Evolutionary conservation across 192 early-diverging fungal genomes (phyloP), one percentile per base, ranked within the genome.

Genomic region (Backusella liffmaniae): DNA sequence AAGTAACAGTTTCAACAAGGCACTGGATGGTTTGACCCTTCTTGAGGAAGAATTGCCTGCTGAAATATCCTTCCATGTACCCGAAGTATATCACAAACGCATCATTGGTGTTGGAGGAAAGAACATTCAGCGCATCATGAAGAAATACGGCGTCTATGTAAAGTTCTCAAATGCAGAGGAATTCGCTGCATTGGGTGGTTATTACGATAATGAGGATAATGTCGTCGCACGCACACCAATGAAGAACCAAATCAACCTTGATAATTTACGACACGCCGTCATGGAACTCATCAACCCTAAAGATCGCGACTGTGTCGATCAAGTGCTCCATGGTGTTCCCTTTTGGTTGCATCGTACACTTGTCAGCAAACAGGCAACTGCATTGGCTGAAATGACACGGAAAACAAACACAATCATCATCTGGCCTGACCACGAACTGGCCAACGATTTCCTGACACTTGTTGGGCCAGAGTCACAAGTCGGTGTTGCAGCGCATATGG

Each of bases 111-210:
- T 94, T 35, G 92, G 92, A 5, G 94, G 94, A 77, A 94, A 94
- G 66, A 95, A 95, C 79, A 94, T 95, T 66, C 94, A 95, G 68
- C 86, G 92, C 51, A 95, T 95, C 80, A 95, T 95, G 94, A 95
- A 95, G 51, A 92, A 93, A 72, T 93, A 86, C 75, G 94, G 93
- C 26, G 94, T 95, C 0, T 95, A 94, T 75, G 93, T 95, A 69
- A 95, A 95, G 79, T 95, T 95, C 72, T 91, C 91, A n/a, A 94
- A 94, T 73, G 87, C 90, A 0, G 93, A 94, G 72, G 94, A 95
- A 76, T 94, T 88, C 81, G 90, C 90, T 13, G 84, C 84, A 7
- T 74, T 94, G 3, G 94, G 94, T 23, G 94, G 94, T 0, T 95
- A 94, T 73, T 93, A 88, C 67, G 92, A 93, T 74, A 94, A 94